A percentile compares a stretch with the other conserved stretches of the same genome.
Conservation (phyloP, 176 grass and related monocot species). For the Hyparrhenia diplandra region DNA sequence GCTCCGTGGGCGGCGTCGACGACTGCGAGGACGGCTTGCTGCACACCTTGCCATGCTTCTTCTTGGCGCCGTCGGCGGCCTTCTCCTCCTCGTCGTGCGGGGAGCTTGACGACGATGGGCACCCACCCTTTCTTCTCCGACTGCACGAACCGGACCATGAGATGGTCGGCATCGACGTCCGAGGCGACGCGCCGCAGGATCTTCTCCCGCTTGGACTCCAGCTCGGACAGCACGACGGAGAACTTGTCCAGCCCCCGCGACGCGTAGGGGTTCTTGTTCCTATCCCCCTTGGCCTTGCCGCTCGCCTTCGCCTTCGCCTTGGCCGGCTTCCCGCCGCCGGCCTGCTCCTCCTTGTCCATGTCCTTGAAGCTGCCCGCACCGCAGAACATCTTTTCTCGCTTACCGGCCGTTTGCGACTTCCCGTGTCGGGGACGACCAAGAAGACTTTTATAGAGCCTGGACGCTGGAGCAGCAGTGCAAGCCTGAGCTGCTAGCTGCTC, state of each 20-base stretch:
- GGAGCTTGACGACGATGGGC: conserved; percentile 63
- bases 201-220: conserved; percentile 59
- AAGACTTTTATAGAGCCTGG: conserved; percentile 1
- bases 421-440: neutral
- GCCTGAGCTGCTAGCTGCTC: neutral
- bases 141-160: conserved; percentile 72
- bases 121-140: conserved; percentile 59
- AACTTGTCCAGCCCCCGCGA: conserved; percentile 88
- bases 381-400: conserved; percentile 54
- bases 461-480: too few relatives aligned
- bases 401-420: neutral
- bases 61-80: neutral
- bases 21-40: neutral
- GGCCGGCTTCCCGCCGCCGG: neutral
- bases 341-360: conserved; percentile 44
- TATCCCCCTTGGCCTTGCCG: conserved; percentile 29
- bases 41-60: conserved; percentile 13
- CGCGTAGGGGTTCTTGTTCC: conserved; percentile 66
- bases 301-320: neutral
- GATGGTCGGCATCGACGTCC: conserved; percentile 25
- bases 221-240: conserved; percentile 74
- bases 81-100: conserved; percentile 27
- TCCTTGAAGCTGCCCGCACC: conserved; percentile 50
- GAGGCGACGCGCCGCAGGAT: conserved; percentile 55
- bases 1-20: conserved; percentile 11